These are phyloP conservation scores for Termitomyces sp. DNA, from an alignment of 768 basidiomycete species.

Conservation along the genomic window DNA sequence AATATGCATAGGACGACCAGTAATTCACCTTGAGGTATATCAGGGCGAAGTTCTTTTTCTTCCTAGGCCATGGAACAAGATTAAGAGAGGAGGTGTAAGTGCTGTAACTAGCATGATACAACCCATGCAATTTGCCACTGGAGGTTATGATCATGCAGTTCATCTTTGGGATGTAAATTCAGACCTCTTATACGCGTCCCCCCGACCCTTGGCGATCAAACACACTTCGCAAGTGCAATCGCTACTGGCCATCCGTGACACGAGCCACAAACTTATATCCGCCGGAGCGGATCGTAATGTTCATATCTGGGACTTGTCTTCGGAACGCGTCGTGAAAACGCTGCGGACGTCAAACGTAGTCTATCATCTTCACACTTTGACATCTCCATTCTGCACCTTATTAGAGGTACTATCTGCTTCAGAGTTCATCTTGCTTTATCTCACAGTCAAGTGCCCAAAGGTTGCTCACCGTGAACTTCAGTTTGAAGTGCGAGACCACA, in stretches of 20 bases:
- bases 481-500: slow-evolving; percentile 45
- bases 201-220: slow-evolving; percentile 28
- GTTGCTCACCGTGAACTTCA: slow-evolving; percentile 45
- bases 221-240: slow-evolving; percentile 39
- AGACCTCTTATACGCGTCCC: slow-evolving; percentile 24
- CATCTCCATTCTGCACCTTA: slow-evolving; percentile 32
- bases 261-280: slow-evolving; percentile 40
- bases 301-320: slow-evolving; percentile 39
- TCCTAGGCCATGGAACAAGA: slow-evolving; percentile 22
- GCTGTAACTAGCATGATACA: slow-evolving; percentile 35
- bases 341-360: slow-evolving; percentile 37
- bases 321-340: slow-evolving; percentile 34
- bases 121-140: slow-evolving; percentile 38
- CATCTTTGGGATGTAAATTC: slow-evolving; percentile 39
- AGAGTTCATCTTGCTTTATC: not conserved
- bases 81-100: slow-evolving; percentile 36
- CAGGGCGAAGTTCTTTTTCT: slow-evolving; percentile 10
- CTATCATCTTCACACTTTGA: slow-evolving; percentile 33
- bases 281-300: slow-evolving; percentile 44
- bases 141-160: slow-evolving; percentile 42
- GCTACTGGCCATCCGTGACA: slow-evolving; percentile 35
- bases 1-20: not conserved
- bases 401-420: slow-evolving; percentile 30
- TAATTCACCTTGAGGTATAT: not conserved
- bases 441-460: slow-evolving; percentile 18